Base-by-base conservation (phyloP, 441 rosid species). In the Eruca vesicaria region DNA sequence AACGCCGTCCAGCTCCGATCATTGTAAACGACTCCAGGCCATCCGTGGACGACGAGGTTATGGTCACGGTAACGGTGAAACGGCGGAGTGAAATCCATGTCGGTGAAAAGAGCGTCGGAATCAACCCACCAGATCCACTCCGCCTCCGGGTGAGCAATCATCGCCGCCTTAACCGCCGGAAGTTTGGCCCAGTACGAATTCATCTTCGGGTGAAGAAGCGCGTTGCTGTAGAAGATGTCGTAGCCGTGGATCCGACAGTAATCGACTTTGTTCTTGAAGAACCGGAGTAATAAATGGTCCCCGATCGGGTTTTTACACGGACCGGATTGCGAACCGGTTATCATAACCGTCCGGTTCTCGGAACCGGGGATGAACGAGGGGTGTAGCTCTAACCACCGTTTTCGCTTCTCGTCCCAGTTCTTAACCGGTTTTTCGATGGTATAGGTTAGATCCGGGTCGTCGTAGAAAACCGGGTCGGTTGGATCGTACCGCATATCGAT, bases 81-180 rank as follows among this genome's bases (percentile, higher is more conserved):
- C n/a, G 97, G 99, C 15, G 90, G 84, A 50, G 83, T 82, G 57
- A 83, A 95, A 67, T 95, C 99, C 99, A 93, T 91, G 84, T 95
- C 99, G 50, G 98, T 88, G 82, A 95, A 73, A 43, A 81, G 21
- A 19, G 99, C 99, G 62, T 95, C 99, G 66, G 98, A 90, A 78
- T 95, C 99, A 9, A 92, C 93, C 99, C 97, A 95, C 99, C 98
- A 94, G 87, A 94, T 94, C 99, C 99, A 94, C 80, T 95, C 98
- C 14, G 93, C 93, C 72, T 95, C 98, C 21, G 99, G 98, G 81
- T 95, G 99, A 28, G 97, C 95, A 68, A 95, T 31, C 99, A 95
- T 95, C 63, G 97, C 89, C 35, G 98, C 90, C 63, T 79, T 81
- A 18, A 93, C 83, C 50, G 83, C 86, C 32, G 96, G 95, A 1